Conservation (phyloP, 805 yeast genomes). For the Lipomyces chichibuensis region DNA sequence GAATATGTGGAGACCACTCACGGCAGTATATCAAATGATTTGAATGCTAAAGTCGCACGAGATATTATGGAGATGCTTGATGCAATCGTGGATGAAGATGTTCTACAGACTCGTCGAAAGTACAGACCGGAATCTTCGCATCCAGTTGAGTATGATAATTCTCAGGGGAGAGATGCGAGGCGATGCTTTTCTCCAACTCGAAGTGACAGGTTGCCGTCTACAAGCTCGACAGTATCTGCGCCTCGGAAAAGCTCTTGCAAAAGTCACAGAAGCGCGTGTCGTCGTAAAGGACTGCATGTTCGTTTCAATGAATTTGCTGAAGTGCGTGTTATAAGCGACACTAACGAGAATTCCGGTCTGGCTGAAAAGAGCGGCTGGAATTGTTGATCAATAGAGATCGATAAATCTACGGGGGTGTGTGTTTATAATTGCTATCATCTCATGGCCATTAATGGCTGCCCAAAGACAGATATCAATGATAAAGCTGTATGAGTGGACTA, state of each 20-base stretch:
- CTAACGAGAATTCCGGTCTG: neutral
- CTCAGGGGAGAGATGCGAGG: neutral
- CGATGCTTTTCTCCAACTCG: neutral
- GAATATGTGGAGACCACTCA: neutral
- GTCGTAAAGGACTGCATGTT: neutral
- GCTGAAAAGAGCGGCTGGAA: neutral
- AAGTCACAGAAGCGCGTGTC: neutral
- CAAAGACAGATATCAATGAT: no score
- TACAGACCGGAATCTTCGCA: neutral
- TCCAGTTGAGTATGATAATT: neutral
- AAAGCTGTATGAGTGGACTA: no score
- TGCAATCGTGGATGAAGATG: neutral
- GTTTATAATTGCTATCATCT: no score
- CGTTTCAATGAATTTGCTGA: conserved; percentile 8
- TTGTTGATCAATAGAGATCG: neutral
- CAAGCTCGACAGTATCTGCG: neutral
- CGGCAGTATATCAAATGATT: neutral
- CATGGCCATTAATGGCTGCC: neutral
- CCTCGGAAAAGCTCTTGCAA: neutral
- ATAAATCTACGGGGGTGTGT: neutral
- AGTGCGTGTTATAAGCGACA: conserved; percentile 3
- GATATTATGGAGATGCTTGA: conserved; percentile 5
- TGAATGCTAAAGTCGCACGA: neutral
- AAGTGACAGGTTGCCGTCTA: neutral
- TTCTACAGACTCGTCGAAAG: neutral